Conservation (phyloP, 2,329 filamentous ascomycete species). For the Blumeriella jaapii region DNA sequence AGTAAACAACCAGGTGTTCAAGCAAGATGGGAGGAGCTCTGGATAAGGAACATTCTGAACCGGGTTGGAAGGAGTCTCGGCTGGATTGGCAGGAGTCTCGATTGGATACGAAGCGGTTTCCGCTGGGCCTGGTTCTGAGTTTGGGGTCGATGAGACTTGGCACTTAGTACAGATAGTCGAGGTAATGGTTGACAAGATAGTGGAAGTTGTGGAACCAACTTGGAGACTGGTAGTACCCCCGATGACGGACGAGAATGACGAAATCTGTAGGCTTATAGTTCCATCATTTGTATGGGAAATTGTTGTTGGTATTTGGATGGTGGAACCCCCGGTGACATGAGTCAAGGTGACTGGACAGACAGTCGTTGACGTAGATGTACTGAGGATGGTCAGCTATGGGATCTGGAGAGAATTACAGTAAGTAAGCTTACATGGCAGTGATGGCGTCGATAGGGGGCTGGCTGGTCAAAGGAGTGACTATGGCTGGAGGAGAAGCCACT, state of each 20-base stretch:
- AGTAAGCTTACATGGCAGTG: constrained; percentile 9
- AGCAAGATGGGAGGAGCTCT: constrained; percentile 67
- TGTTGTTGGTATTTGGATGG: constrained; percentile 23
- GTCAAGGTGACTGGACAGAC: constrained; percentile 24
- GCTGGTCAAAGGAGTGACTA: not conserved
- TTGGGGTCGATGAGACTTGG: no score
- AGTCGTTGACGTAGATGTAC: constrained; percentile 20
- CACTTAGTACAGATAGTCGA: constrained; percentile 25
- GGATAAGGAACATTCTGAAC: constrained; percentile 38
- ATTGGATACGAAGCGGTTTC: no score
- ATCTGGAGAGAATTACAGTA: no score
- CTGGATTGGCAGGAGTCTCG: no score
- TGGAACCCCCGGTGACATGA: constrained; percentile 11
- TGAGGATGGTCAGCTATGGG: constrained; percentile 1
- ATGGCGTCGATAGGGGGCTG: constrained; percentile 16
- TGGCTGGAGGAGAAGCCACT: not conserved
- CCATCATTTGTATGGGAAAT: constrained; percentile 16
- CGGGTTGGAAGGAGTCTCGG: constrained; percentile 28
- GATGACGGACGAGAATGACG: constrained; percentile 18
- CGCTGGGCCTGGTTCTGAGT: no score
- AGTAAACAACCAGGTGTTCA: constrained; percentile 78
- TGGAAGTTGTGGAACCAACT: constrained; percentile 21
- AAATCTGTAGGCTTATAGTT: constrained; percentile 22
- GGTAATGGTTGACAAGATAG: constrained; percentile 27
- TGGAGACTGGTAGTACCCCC: constrained; percentile 15